These are phyloP conservation scores for Piper longum DNA, from an alignment of 164 flowering plant species.

Conservation along the genomic window DNA sequence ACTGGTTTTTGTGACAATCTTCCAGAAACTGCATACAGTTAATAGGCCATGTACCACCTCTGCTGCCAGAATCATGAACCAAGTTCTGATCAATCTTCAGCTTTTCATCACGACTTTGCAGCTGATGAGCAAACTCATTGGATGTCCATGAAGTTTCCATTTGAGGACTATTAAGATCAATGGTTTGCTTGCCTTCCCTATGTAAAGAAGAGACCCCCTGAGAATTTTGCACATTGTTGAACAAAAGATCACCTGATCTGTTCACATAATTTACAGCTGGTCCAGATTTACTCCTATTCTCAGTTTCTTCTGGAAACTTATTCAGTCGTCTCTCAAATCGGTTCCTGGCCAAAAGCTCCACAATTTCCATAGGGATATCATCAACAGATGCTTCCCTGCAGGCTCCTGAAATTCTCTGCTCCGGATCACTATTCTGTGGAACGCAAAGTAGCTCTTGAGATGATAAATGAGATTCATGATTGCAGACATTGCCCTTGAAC, in stretches of 20 bases:
- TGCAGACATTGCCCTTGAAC: constrained; percentile 1
- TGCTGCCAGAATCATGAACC: constrained; percentile 12
- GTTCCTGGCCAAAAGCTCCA: constrained; percentile 68
- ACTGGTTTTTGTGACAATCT: constrained; percentile 13
- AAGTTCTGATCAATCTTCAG: constrained; percentile 16
- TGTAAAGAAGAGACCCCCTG: constrained; percentile 11
- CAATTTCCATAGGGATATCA: constrained; percentile 81
- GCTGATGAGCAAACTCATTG: constrained; percentile 11
- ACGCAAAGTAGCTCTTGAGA: constrained; percentile 12
- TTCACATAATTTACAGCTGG: neutral
- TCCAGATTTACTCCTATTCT: neutral
- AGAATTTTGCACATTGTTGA: constrained; percentile 8
- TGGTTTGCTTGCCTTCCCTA: constrained; percentile 1
- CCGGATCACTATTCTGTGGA: constrained; percentile 9
- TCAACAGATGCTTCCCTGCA: constrained; percentile 31
- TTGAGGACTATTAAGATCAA: constrained; percentile 6
- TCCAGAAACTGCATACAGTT: constrained; percentile 13
- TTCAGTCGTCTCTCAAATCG: constrained; percentile 54
- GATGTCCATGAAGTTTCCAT: constrained; percentile 11
- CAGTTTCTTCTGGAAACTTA: constrained; percentile 15
- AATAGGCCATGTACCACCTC: constrained; percentile 10
- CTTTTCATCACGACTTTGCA: constrained; percentile 12
- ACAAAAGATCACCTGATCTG: neutral
- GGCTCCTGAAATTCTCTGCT: constrained; percentile 9
- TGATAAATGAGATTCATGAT: constrained; percentile 8